Evolutionary conservation across 225 moss, liverwort and hornwort species (phyloP), one percentile per base, ranked within the genome.

Genomic region (Pseudisothecium myosuroides): DNA sequence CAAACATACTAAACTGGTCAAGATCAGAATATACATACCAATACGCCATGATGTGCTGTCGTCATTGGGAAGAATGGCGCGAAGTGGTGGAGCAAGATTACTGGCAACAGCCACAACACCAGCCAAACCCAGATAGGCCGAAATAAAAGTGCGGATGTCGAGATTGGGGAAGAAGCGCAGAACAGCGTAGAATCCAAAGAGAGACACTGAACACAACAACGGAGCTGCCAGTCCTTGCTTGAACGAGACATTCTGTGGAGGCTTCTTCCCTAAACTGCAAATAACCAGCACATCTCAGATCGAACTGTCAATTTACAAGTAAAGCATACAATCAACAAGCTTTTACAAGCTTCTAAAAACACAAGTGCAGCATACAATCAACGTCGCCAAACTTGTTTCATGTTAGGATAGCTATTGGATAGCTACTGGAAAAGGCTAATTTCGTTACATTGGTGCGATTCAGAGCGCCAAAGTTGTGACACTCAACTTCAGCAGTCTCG

Each of bases 211-310:
- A 84, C 94, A 95, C 81, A 99, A 92, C 80, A 99, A 69, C 54
- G 99, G 97, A 20, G 96, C 97, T 88, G 96, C 97, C 75, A 99
- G 94, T 39, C 99, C 97, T 92, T 99, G 97, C 74, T 96, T 95
- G 83, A 99, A 91, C n/a, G 96, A 94, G 90, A 99, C 92, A 66
- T 93, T 97, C 86, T 96, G 97, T 50, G 95, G 93, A 55, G 96
- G 97, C 88, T 97, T 99, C 83, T 92, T 96, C 87, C 92, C 94
- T 88, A 97, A 94, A 92, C 96, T 97, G 97, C 75, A 91, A 68
- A 84, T 37, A 49, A 45, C 62, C 67, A 81, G 47, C 83, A 79
- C 83, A 55, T 26, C 65, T 80, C 64, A 39, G 34, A 85, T 76
- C 66, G 12, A 84, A 39, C 67, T 76, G 61, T 71, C 55, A 49